Evolutionary conservation across 2,329 filamentous ascomycete species (phyloP).

Genomic region (Lizonia empirigonia): DNA sequence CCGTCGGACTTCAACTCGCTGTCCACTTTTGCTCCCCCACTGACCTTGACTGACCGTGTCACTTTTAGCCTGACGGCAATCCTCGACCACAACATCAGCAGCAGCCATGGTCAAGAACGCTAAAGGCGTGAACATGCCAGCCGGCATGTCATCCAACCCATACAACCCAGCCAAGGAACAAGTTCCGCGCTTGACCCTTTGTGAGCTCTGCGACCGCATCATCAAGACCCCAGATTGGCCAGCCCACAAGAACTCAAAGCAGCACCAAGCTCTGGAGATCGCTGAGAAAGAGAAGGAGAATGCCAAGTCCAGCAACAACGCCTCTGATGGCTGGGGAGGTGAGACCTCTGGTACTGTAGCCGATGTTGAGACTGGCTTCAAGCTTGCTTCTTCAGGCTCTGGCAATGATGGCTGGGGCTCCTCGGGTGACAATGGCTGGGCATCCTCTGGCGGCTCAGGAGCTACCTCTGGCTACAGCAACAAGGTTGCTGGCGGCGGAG

Average conservation of each 20-base stretch:
- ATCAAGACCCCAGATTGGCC: slow-evolving; percentile 42
- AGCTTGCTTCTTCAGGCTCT: slow-evolving; percentile 43
- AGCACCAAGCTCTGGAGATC: slow-evolving; percentile 33
- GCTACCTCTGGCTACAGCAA: slow-evolving; percentile 7
- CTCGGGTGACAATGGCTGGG: neutral
- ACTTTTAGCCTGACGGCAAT: slow-evolving; percentile 13
- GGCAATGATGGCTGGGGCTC: slow-evolving; percentile 45
- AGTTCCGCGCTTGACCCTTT: slow-evolving; percentile 26
- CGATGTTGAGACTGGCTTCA: slow-evolving; percentile 7
- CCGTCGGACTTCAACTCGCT: slow-evolving; percentile 6
- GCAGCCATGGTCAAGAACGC: neutral
- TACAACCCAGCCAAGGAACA: slow-evolving; percentile 33
- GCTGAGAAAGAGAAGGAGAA: slow-evolving; percentile 31
- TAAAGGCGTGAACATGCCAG: neutral
- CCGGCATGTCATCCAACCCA: slow-evolving; percentile 26
- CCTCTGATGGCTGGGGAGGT: slow-evolving; percentile 8
- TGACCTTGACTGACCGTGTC: slow-evolving; percentile 8
- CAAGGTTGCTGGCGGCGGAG: slow-evolving; percentile 20
- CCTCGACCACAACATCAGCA: neutral
- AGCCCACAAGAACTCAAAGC: slow-evolving; percentile 41
- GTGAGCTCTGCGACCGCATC: slow-evolving; percentile 40
- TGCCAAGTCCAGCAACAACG: slow-evolving; percentile 11
- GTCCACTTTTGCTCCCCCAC: neutral
- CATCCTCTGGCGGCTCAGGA: slow-evolving; percentile 31
- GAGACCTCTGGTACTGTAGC: slow-evolving; percentile 14